Evolutionary conservation across 2,329 filamentous ascomycete species (phyloP).

Genomic region (Cordyceps cicadae): DNA sequence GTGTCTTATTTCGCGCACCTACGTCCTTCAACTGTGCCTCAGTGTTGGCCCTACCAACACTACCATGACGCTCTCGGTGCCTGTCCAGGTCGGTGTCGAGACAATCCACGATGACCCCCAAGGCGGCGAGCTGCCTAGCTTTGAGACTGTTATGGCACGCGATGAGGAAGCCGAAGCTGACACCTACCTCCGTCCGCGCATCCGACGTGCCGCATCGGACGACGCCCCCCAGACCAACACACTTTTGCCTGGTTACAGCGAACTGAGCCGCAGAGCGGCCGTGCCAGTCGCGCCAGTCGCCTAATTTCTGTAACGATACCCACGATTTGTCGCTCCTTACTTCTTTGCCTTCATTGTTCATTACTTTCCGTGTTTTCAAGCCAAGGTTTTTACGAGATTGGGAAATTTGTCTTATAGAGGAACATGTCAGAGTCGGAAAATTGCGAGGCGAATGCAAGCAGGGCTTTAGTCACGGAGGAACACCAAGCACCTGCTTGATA

Average conservation of each 20-base stretch:
- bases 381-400: background rate
- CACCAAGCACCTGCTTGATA: background rate
- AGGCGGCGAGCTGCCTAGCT: slow-evolving; percentile 36
- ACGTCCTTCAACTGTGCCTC: slow-evolving; percentile 41
- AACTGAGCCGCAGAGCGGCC: slow-evolving; percentile 21
- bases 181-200: slow-evolving; percentile 33
- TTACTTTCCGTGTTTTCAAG: background rate
- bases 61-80: slow-evolving; percentile 37
- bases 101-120: slow-evolving; percentile 24
- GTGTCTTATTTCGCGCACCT: slow-evolving; percentile 48
- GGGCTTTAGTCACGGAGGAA: background rate
- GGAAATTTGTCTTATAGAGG: slow-evolving; percentile 3
- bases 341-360: background rate
- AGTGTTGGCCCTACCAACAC: slow-evolving; percentile 34
- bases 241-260: slow-evolving; percentile 34
- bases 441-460: background rate
- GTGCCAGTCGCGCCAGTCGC: slow-evolving; percentile 6
- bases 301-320: slow-evolving; percentile 8
- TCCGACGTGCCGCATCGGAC: slow-evolving; percentile 27
- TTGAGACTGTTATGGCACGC: slow-evolving; percentile 38
- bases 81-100: slow-evolving; percentile 44
- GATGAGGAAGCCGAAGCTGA: slow-evolving; percentile 37
- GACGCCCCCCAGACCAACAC: slow-evolving; percentile 22
- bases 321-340: slow-evolving; percentile 6
- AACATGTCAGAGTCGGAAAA: background rate